Base-by-base conservation (phyloP, 2,329 filamentous ascomycete species). In the Neonectria hederae region DNA sequence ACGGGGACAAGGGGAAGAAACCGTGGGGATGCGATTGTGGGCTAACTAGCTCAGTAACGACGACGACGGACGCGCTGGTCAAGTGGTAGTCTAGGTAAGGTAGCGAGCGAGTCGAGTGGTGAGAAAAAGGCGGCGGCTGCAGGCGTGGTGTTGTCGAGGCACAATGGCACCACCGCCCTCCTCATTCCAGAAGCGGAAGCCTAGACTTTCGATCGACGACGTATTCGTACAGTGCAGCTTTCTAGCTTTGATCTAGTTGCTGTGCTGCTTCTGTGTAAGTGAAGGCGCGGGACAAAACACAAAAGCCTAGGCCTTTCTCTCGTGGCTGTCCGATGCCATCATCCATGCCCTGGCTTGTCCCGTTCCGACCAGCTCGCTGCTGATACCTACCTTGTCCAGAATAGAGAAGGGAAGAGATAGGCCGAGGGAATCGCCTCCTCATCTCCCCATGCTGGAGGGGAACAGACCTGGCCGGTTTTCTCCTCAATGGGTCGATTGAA, bases 91-190 rank as follows among this genome's bases (percentile, higher is more conserved):
- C 24, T 26, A 26, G 24, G 24, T 26, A 30, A 30, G 28, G 28
- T 30, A 30, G 48, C 45, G 46, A 38, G 46, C 24, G 22, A 32
- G 22, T 38, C n/a, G n/a, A n/a, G n/a, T n/a, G 56, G 48, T 65
- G 35, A 22, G 28, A 42, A 43, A 58, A 21, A 14, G 38, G 38
- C 38, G 46, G 48, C 58, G 49, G 61, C 63, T 70, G 68, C 65
- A 66, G 58, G 62, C 48, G 71, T 69, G 70, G 66, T 72, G 70
- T 69, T 68, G 65, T 69, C 60, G 61, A 38, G 21, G 52, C 58
- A 59, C 17, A 48, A 59, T 73, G 71, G 71, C 63, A 68, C 68
- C 69, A 72, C 71, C 49, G n/a, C 9, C 38, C n/a, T 51, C 24
- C 43, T 54, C 61, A 24, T 46, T 59, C 46, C 38, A 21, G 48